Evolutionary conservation across 306 rosid species (phyloP), one percentile per base, ranked within the genome.

Genomic region (Pterocarpus santalinus): DNA sequence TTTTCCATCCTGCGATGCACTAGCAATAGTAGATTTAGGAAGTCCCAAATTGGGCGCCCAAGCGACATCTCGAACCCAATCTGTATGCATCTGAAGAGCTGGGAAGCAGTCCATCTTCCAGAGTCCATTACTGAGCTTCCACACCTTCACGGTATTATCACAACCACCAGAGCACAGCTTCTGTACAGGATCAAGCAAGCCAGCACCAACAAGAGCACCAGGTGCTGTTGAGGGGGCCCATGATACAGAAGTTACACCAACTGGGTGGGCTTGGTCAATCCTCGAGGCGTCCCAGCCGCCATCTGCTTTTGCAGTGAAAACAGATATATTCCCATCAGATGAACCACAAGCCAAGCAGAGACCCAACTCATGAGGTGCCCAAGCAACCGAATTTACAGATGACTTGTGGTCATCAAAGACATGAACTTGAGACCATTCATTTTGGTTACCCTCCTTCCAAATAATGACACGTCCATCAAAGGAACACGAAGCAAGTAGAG

Each of bases 41-140:
- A 91, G 93, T 17, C 98, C 98, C 84, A 93, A 88, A 83, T 90
- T 93, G 12, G 98, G 94, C 1, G 98, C 98, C 98, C 98, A 93
- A 6, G 98, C 97, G 63, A 93, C 94, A 69, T 91, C 97, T 68
- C 94, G 88, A 73, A 91, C 98, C 94, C 97, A 91, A 90, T 93
- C 97, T 22, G 80, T 80, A 58, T 93, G 97, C 97, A 86, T 91
- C 30, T 90, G 88, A 86, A 91, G 94, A 61, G 97, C 93, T 38
- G 97, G 97, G 80, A 89, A 93, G 87, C 95, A 90, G 62, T 95
- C 98, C 95, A 89, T 89, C 90, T 90, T 95, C 97, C 98, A 95
- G 43, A 55, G 83, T 66, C 93, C 97, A 41, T 95, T 87, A 81
- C 49, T 79, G 28, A 95, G 87, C 78, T 93, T 92, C 98, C 97